These are phyloP conservation scores for Epichloe elymi DNA, from an alignment of 2,329 filamentous ascomycete genomes.

Conservation along the genomic window DNA sequence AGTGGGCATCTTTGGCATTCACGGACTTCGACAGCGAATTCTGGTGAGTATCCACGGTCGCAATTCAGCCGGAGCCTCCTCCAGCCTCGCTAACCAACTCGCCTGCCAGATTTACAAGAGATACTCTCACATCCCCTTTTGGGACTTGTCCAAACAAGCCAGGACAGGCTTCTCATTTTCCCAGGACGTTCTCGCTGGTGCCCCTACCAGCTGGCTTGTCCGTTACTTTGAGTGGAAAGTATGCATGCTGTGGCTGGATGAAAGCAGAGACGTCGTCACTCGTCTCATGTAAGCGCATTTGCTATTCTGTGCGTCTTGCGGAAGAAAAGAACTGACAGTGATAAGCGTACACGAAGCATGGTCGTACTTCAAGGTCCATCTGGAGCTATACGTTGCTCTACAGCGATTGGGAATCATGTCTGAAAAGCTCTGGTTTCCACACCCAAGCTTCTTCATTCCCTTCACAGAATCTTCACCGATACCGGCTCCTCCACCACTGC, in stretches of 20 bases:
- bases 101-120: constrained; percentile 34
- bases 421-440: constrained; percentile 28
- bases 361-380: constrained; percentile 33
- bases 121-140: constrained; percentile 36
- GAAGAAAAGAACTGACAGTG: constrained; percentile 5
- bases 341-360: constrained; percentile 19
- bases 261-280: constrained; percentile 8
- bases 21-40: constrained; percentile 40
- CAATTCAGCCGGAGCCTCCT: too few species aligned
- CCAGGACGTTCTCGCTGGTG: constrained; percentile 20
- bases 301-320: background rate
- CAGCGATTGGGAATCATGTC: constrained; percentile 38
- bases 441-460: constrained; percentile 38
- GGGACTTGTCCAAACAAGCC: constrained; percentile 24
- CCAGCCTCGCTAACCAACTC: constrained; percentile 6
- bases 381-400: constrained; percentile 39
- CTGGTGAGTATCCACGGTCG: constrained; percentile 24
- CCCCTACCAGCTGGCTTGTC: constrained; percentile 16
- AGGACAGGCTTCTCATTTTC: constrained; percentile 18
- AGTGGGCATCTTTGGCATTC: constrained; percentile 37
- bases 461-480: constrained; percentile 40
- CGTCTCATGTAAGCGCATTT: constrained; percentile 16
- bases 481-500: constrained; percentile 28
- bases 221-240: constrained; percentile 17
- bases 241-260: constrained; percentile 13